Base-by-base conservation (phyloP, 2,329 filamentous ascomycete genomes). In the Penicillium frequentans region DNA sequence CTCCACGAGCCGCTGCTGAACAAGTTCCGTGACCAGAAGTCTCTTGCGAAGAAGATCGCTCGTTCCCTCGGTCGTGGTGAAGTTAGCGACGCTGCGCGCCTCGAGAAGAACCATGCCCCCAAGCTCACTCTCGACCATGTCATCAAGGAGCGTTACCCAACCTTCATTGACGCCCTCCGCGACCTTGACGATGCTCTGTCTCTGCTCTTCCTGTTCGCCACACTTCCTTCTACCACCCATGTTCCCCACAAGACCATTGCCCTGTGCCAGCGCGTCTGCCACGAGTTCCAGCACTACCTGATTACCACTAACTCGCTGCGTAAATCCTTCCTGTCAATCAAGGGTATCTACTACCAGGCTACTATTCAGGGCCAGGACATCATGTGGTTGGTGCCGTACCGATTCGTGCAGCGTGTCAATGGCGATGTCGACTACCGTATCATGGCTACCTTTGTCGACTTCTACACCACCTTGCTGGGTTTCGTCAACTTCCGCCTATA, bases 281-380 rank as follows among this genome's bases (percentile, higher is more conserved):
- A 93, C 75, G 95, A 99, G 79, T 99, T 99, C 76, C 90, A 98
- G 79, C 95, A 98, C 81, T 99, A 96, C 77, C 84, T 99, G 61
- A 99, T 99, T 72, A 85, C 88, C 47, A 96, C 93, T 43, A 87
- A 96, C 77, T 92, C 90, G 68, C 80, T 99, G 67, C 90, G 91
- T 71, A 98, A 97, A 80, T 96, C 93, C 0, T 99, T 99, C 81
- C 80, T 99, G 64, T 96, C 92, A 1, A 98, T 99, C 79, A 99
- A 99, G 83, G 95, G 95, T 60, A 98, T 99, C 70, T 99, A 99
- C 81, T 99, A 98, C 78, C 93, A 98, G 79, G 95, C 93, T 24
- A 97, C 89, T 51, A 96, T 99, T 60, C 91, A 97, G 75, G 95
- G 95, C 49, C 93, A 99, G 79, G 93, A 98, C 70, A 90, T 99